These are phyloP conservation scores for Globisporangium cederbergense DNA, from an alignment of 352 stramenopile genomes.

Conservation along the genomic window DNA sequence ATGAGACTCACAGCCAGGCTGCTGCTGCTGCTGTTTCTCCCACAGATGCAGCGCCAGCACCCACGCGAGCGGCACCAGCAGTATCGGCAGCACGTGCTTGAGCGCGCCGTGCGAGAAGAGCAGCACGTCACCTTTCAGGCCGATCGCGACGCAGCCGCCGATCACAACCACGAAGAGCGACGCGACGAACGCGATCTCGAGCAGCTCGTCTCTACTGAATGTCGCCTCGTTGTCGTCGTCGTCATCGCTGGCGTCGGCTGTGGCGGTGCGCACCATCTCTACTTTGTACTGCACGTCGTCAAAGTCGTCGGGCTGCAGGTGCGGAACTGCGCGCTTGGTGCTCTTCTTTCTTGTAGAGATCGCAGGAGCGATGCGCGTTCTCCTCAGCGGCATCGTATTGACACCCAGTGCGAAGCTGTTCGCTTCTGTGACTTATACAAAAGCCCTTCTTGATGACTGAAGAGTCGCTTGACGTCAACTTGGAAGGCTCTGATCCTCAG, in stretches of 20 bases:
- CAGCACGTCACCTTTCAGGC: conserved; percentile 32
- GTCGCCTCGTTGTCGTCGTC: conserved; percentile 2
- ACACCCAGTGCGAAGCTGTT: background rate
- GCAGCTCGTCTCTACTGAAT: conserved; percentile 22
- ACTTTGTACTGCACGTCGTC: conserved; percentile 61
- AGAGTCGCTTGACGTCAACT: background rate
- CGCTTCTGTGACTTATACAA: conserved; percentile 2
- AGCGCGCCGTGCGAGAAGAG: conserved; percentile 32
- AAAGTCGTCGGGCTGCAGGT: conserved; percentile 57
- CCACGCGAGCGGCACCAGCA: conserved; percentile 46
- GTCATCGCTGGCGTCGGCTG: conserved; percentile 10
- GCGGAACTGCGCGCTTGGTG: conserved; percentile 14
- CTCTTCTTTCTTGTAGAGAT: background rate
- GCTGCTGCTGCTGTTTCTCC: conserved; percentile 26
- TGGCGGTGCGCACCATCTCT: conserved; percentile 40
- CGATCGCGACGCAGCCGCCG: conserved; percentile 31
- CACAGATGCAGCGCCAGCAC: conserved; percentile 42
- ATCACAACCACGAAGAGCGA: conserved; percentile 31
- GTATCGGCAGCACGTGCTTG: conserved; percentile 40
- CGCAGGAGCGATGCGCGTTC: background rate
- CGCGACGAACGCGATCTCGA: conserved; percentile 32
- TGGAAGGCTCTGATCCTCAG: conserved; percentile 12
- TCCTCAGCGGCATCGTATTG: background rate
- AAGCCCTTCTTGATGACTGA: background rate
- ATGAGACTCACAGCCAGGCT: conserved; percentile 4